Evolutionary conservation across 2,329 filamentous ascomycete genomes (phyloP).

Genomic region (Talaromyces sp.): DNA sequence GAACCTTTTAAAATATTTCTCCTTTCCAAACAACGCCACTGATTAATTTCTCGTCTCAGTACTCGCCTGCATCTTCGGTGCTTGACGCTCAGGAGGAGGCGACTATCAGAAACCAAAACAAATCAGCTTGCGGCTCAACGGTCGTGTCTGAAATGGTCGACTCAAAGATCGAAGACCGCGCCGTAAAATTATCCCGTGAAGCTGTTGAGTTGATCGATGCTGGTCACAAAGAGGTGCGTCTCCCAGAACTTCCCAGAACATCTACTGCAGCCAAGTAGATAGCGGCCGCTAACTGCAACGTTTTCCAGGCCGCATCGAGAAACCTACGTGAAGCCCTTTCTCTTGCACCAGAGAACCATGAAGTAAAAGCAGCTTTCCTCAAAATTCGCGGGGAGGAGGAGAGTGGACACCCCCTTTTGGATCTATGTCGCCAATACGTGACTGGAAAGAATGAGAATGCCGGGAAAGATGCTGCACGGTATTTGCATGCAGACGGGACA

Average conservation of each 20-base stretch:
- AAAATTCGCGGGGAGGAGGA: conserved; percentile 46
- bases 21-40: background rate
- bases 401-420: conserved; percentile 44
- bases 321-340: conserved; percentile 51
- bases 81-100: background rate
- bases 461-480: conserved; percentile 45
- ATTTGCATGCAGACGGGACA: conserved; percentile 45
- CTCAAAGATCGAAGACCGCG: conserved; percentile 46
- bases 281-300: conserved; percentile 14
- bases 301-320: conserved; percentile 44
- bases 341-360: conserved; percentile 45
- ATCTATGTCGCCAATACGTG: conserved; percentile 46
- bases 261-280: background rate
- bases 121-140: background rate
- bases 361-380: conserved; percentile 48
- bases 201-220: conserved; percentile 48
- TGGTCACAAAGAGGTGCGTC: conserved; percentile 46
- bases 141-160: conserved; percentile 40
- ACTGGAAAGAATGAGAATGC: conserved; percentile 43
- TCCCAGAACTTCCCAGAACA: background rate
- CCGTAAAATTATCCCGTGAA: conserved; percentile 47
- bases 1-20: background rate
- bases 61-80: background rate
- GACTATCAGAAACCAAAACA: background rate
- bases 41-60: background rate